A percentile compares a stretch with the other conserved stretches of the same genome.
Evolutionary conservation across 495 filamentous ascomycete species (phyloP).

Genomic region (Chlorociboria aeruginascens): DNA sequence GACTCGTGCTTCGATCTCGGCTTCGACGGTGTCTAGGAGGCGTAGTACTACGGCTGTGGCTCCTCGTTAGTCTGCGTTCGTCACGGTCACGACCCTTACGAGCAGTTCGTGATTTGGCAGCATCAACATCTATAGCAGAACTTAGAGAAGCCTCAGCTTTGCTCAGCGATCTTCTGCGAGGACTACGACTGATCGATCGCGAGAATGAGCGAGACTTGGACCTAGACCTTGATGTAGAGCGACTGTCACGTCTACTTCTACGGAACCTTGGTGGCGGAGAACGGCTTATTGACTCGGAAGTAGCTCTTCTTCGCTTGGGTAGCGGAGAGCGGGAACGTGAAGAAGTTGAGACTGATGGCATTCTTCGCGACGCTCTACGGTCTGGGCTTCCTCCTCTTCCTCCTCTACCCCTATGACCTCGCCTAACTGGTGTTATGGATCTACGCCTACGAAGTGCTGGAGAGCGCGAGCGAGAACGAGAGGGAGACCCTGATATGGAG

Average conservation of each 20-base stretch:
- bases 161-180: conserved; percentile 10
- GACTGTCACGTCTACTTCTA: neutral
- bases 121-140: conserved; percentile 5
- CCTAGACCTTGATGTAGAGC: conserved; percentile 22
- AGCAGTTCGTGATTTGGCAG: neutral
- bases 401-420: conserved; percentile 22
- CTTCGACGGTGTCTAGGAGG: conserved; percentile 29
- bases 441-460: conserved; percentile 20
- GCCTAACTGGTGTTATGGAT: conserved; percentile 17
- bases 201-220: conserved; percentile 18
- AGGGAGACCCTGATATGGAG: conserved; percentile 25
- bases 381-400: conserved; percentile 15
- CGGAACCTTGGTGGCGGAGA: conserved; percentile 21
- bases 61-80: conserved; percentile 22
- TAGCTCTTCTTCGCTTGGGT: conserved; percentile 12
- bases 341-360: neutral
- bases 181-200: conserved; percentile 10
- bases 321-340: conserved; percentile 15
- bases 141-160: conserved; percentile 1
- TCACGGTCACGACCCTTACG: conserved; percentile 14
- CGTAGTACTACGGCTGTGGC: conserved; percentile 21
- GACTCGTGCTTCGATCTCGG: conserved; percentile 26
- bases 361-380: conserved; percentile 13
- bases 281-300: conserved; percentile 18
- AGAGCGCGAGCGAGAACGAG: conserved; percentile 19